Evolutionary conservation across 1,284 basidiomycete species (phyloP), one percentile per base, ranked within the genome.

Genomic region (Chondrostereum purpureum): DNA sequence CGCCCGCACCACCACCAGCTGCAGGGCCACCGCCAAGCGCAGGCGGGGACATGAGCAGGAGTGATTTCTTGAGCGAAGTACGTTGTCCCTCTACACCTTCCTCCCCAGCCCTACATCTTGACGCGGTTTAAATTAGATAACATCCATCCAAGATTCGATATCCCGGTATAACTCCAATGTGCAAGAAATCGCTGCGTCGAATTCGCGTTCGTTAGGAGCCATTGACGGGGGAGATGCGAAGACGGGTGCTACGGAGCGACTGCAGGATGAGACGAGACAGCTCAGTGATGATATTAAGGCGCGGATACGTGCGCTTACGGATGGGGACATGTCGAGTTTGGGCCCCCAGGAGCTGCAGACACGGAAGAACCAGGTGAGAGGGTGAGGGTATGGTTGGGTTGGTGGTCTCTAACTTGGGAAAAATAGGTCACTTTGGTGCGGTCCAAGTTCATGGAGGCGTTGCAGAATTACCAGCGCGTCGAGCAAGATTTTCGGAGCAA

Each of bases 401-500:
- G 31, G 41, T 24, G 18, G 24, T 19, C 22, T 5, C 4, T 42
- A 8, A 27, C n/a, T n/a, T n/a, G n/a, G n/a, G n/a, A n/a, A n/a
- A n/a, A n/a, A n/a, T n/a, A 86, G 82, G 69, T 74, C 24, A 67
- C 66, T 1, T 56, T 80, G 8, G 65, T 82, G 14, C 75, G 79
- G 37, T 66, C 68, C 12, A 83, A 80, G 51, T 88, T 88, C 44
- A 58, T 82, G 22, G 83, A 85, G 51, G 75, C 75, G 0, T 68
- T 88, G 45, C 84, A 85, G 54, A 77, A 74, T 42, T 88, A 87
- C 58, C 91, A 94, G 66, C 73, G 78, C 39, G 86, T 95, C 19
- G 94, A 97, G 66, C 81, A 88, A 60, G 83, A 90, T 53, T 90
- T 86, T 60, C 78, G 92, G 39, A 68, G 77, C 49, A 89, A 83